A percentile compares a stretch with the other conserved stretches of the same genome.
Conservation (phyloP, 176 grass and related monocot genomes). For the Carex kokanica region DNA sequence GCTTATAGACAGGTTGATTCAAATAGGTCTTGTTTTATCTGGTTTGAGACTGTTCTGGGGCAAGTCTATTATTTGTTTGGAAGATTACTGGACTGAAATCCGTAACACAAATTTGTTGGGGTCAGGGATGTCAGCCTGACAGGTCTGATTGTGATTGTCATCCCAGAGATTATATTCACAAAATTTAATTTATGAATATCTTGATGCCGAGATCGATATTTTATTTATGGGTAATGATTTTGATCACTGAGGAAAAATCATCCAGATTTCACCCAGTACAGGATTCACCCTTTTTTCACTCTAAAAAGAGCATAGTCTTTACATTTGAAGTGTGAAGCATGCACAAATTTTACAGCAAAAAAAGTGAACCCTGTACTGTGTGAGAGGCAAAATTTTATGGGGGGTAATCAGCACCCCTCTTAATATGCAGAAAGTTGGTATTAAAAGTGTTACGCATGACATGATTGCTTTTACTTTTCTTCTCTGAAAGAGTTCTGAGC, state of each 20-base stretch:
- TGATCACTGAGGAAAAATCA: too few relatives aligned
- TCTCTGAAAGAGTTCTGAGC: not conserved
- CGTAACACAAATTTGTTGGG: not conserved
- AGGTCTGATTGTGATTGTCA: not conserved
- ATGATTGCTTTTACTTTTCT: conserved; percentile 8
- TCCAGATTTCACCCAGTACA: too few relatives aligned
- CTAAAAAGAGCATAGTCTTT: too few relatives aligned
- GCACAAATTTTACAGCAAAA: too few relatives aligned
- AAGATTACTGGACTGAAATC: not conserved
- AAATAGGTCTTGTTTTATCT: not conserved
- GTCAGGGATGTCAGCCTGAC: not conserved
- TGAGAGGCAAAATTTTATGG: too few relatives aligned
- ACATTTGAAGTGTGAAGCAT: too few relatives aligned
- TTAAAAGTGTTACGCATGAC: not conserved
- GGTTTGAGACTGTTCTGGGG: not conserved
- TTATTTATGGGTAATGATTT: not conserved
- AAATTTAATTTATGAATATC: not conserved
- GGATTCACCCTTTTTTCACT: too few relatives aligned
- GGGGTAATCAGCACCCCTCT: too few relatives aligned
- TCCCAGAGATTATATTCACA: not conserved
- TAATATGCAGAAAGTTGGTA: not conserved
- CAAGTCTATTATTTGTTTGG: not conserved
- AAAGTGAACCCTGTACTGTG: too few relatives aligned
- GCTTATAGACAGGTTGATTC: not conserved
- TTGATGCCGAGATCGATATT: not conserved